phyloP scores from a whole-genome alignment of 805 yeast genomes.

The Wickerhamia fluorescens region DNA sequence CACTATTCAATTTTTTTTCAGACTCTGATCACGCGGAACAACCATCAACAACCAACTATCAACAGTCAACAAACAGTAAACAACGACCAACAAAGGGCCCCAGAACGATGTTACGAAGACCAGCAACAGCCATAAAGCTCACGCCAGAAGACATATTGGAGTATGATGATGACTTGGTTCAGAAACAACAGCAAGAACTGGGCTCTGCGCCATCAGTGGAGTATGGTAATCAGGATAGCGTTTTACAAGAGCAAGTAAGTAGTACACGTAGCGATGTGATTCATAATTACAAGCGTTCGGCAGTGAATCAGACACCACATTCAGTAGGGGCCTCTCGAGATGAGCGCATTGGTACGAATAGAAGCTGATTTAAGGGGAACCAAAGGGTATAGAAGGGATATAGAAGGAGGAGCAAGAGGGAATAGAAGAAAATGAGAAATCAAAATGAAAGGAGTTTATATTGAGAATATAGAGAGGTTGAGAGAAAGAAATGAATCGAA shows the following conservation, averaged over 20 bases:
- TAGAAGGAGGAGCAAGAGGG: too few relatives aligned
- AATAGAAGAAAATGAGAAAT: too few relatives aligned
- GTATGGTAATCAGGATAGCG: background rate
- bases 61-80: too few relatives aligned
- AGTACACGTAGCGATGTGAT: background rate
- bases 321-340: background rate
- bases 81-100: too few relatives aligned
- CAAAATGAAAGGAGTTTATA: too few relatives aligned
- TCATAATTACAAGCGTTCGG: background rate
- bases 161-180: constrained; percentile 30
- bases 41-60: constrained; percentile 17
- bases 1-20: too few relatives aligned
- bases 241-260: background rate
- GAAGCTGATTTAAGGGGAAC: too few relatives aligned
- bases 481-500: too few relatives aligned
- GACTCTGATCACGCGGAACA: constrained; percentile 14
- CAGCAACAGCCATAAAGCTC: constrained; percentile 59
- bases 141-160: constrained; percentile 61
- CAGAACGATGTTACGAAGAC: constrained; percentile 61
- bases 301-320: background rate
- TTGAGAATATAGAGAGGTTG: too few relatives aligned
- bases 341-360: background rate
- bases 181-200: constrained; percentile 3
- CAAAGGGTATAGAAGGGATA: too few relatives aligned
- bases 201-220: constrained; percentile 2